Evolutionary conservation across 129 eudicot genomes (phyloP), one percentile per base, ranked within the genome.

Genomic region (Heracleum sosnowskyi): DNA sequence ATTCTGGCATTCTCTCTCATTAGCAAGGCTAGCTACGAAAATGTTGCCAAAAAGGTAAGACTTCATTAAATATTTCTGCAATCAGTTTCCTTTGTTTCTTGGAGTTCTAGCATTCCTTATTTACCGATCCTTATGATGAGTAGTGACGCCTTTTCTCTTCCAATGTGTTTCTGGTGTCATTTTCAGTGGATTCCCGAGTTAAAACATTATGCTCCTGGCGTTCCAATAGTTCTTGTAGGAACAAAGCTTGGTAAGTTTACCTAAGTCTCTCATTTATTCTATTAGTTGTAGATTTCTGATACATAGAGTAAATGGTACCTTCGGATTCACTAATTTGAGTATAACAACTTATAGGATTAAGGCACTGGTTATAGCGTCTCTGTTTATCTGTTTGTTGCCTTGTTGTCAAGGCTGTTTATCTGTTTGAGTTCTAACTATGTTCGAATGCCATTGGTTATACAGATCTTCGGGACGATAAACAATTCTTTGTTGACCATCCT

Each of bases 11-110:
- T 95, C 80, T 91, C 98, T 63, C 94, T 95, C 31, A 95, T 95
- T 41, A 95, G 98, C 84, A 95, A 92, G 89, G 98, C 98, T 77
- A 95, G 98, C 86, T 95, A 95, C 83, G 97, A 95, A 85, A 95
- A 95, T 86, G 97, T 95, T 73, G 87, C 97, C 69, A 95, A 95
- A 82, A 95, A 95, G 97, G 98, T 85, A 41, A 51, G 51, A 51
- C 39, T 62, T 79, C 34, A 36, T 31, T n/a, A 28, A 26, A 69
- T 82, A 82, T 72, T 41, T 53, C 53, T 66, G 41, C 35, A 68
- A 24, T 70, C 12, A 29, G 69, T 63, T 53, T 41, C 64, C 77
- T 75, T 31, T 17, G 53, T n/a, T 57, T 16, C 28, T 60, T n/a
- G 13, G 16, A 60, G 68, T 26, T 60, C 1, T 28, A 11, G 26